These are phyloP conservation scores for Beauveria varroae DNA, from an alignment of 2,329 filamentous ascomycete species.

Conservation along the genomic window DNA sequence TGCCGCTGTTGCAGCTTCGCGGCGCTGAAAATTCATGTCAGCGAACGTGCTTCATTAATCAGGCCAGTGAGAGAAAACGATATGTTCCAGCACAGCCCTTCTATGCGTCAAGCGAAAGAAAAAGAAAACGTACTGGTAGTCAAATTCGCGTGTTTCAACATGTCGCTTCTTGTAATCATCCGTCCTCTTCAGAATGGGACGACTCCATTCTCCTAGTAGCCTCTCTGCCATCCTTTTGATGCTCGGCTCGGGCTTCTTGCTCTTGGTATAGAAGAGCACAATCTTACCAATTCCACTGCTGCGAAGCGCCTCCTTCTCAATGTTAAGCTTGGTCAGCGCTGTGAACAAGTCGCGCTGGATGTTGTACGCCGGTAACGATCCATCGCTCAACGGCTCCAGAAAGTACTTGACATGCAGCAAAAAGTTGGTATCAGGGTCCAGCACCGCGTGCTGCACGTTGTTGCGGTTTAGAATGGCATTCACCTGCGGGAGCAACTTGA, in stretches of 20 bases:
- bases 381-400: conserved; percentile 89
- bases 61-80: too few species aligned
- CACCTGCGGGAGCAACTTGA: conserved; percentile 88
- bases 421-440: conserved; percentile 93
- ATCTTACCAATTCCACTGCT: conserved; percentile 95
- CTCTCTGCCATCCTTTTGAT: conserved; percentile 94
- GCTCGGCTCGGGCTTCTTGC: conserved; percentile 74
- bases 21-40: conserved; percentile 29
- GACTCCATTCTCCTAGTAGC: conserved; percentile 90
- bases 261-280: conserved; percentile 93
- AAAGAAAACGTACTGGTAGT: conserved; percentile 48
- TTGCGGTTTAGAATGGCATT: conserved; percentile 83
- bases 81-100: too few species aligned
- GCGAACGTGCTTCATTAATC: not conserved
- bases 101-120: not conserved
- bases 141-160: conserved; percentile 55
- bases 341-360: conserved; percentile 93
- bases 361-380: conserved; percentile 89
- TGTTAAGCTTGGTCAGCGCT: conserved; percentile 70
- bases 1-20: conserved; percentile 46
- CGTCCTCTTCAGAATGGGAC: conserved; percentile 86
- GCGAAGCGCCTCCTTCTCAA: conserved; percentile 83
- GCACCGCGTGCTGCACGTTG: conserved; percentile 72
- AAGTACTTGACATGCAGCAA: conserved; percentile 95
- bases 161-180: conserved; percentile 89